A percentile compares a stretch with the other conserved stretches of the same genome.
phyloP scores from a whole-genome alignment of 306 rosid genomes.

The Ormosia semicastrata region DNA sequence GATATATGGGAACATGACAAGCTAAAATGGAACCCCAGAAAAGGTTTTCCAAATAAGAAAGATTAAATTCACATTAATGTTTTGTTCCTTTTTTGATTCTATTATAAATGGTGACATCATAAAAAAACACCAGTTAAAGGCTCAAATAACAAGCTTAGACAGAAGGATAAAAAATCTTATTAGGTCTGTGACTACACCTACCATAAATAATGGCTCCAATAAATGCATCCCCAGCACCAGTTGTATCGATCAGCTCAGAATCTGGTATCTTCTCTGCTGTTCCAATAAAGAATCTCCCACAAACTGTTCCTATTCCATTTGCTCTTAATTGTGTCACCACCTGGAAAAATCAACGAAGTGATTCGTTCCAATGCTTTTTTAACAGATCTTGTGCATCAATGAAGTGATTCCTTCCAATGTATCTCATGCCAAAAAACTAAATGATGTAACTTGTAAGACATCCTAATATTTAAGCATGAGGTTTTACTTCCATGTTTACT shows the following conservation, averaged over 20 bases:
- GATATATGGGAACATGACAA: neutral
- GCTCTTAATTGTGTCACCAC: conserved; percentile 58
- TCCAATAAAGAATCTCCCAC: conserved; percentile 82
- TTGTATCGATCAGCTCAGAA: conserved; percentile 73
- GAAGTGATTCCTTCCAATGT: conserved; percentile 17
- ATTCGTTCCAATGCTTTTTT: neutral
- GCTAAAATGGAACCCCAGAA: neutral
- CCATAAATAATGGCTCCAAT: conserved; percentile 92
- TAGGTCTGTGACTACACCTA: conserved; percentile 30
- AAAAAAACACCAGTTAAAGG: conserved; percentile 1
- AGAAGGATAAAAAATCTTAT: neutral
- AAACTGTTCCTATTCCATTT: conserved; percentile 62
- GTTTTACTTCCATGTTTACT: neutral
- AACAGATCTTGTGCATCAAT: neutral
- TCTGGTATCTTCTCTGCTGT: conserved; percentile 89
- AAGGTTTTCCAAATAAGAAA: neutral
- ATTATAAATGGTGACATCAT: neutral
- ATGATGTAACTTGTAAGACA: neutral
- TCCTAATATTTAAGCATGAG: neutral
- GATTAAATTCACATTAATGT: neutral
- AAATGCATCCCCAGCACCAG: conserved; percentile 98
- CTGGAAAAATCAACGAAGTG: conserved; percentile 37
- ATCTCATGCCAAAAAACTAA: neutral
- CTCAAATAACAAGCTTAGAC: neutral
- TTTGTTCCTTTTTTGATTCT: neutral